phyloP scores from a whole-genome alignment of 1,284 basidiomycete species.

The Boletellus sp. region DNA sequence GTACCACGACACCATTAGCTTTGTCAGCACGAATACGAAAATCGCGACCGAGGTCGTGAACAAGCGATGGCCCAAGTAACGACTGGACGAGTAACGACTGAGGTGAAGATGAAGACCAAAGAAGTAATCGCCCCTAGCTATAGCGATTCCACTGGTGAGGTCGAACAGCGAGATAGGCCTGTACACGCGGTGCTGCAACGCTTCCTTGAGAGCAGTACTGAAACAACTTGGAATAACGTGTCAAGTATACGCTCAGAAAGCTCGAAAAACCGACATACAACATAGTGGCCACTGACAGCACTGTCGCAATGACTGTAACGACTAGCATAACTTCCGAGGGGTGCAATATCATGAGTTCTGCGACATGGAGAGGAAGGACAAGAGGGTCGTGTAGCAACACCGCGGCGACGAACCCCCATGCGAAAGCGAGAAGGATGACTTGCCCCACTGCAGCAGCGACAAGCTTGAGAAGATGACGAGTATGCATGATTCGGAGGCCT shows the following conservation, averaged over 20 bases:
- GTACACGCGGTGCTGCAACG: slow-evolving; percentile 5
- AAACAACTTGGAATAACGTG: background rate
- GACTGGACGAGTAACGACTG: background rate
- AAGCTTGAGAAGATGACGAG: too few relatives aligned
- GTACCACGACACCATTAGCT: slow-evolving; percentile 5
- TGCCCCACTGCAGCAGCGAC: too few relatives aligned
- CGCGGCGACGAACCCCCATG: slow-evolving; percentile 7
- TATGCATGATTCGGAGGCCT: too few relatives aligned
- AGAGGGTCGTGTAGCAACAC: background rate
- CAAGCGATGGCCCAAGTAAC: too few relatives aligned
- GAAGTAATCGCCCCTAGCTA: background rate
- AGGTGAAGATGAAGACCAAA: background rate
- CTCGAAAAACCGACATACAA: background rate
- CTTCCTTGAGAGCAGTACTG: slow-evolving; percentile 4
- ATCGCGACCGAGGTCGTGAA: background rate
- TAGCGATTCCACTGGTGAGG: background rate
- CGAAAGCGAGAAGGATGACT: too few relatives aligned
- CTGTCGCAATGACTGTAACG: slow-evolving; percentile 5
- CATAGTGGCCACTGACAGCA: slow-evolving; percentile 1
- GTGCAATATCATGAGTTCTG: background rate
- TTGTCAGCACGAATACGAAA: background rate
- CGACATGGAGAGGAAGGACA: background rate
- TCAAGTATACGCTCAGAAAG: background rate
- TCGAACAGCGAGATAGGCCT: slow-evolving; percentile 4
- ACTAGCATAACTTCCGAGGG: slow-evolving; percentile 4